Percentiles rank a stretch among this genome's conserved stretches.
phyloP scores from a whole-genome alignment of 345 rosid species.

The Pugionium dolabratum region DNA sequence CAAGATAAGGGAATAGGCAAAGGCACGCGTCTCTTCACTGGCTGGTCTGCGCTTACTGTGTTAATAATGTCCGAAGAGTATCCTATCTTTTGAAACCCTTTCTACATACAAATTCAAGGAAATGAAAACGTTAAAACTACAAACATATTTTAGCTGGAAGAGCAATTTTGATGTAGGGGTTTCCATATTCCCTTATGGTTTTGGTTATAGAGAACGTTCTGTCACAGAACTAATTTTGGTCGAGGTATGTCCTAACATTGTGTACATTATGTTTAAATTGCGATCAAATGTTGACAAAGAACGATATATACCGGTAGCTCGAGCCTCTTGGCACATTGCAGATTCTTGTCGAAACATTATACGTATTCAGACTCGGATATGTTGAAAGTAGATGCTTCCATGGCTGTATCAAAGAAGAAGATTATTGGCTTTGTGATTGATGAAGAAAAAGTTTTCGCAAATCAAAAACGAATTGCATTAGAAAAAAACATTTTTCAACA shows the following conservation, averaged over 20 bases:
- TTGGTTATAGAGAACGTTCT: conserved; percentile 8
- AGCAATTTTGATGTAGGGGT: conserved; percentile 27
- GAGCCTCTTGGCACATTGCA: not conserved
- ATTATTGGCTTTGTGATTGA: not conserved
- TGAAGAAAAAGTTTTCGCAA: not conserved
- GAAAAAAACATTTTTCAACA: not conserved
- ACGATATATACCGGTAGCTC: not conserved
- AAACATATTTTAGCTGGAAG: conserved; percentile 19
- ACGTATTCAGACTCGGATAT: not conserved
- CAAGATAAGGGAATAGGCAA: conserved; percentile 79
- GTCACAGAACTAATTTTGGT: conserved; percentile 16
- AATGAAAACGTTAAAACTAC: not conserved
- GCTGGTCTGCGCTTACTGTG: conserved; percentile 86
- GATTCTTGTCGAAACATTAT: not conserved
- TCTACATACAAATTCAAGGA: not conserved
- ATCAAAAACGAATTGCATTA: not conserved
- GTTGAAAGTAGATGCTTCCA: not conserved
- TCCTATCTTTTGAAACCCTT: conserved; percentile 33
- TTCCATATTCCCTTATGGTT: conserved; percentile 4
- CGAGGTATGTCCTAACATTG: not conserved
- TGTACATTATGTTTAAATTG: conserved; percentile 10
- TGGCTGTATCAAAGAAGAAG: not conserved
- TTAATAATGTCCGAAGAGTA: conserved; percentile 83
- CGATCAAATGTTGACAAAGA: not conserved
- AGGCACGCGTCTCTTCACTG: conserved; percentile 81